Base-by-base conservation (phyloP, 2,329 filamentous ascomycete genomes). In the Sarocladium kiliense region DNA sequence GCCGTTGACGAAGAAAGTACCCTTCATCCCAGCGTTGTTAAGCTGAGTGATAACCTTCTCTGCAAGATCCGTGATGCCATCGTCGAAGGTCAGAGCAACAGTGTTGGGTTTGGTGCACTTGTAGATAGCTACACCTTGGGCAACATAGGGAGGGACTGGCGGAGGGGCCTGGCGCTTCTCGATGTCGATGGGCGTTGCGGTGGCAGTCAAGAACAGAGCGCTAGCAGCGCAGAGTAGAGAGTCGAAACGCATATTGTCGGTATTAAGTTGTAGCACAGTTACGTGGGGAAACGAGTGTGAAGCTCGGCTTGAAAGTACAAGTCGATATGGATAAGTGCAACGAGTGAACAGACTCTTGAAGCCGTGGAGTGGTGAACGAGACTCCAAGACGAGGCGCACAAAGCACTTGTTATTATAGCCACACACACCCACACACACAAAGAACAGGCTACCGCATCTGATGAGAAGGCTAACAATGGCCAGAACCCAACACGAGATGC, bases 1-100 rank as follows among this genome's bases (percentile, higher is more conserved):
- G 3, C 62, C 62, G 27, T 63, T 64, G 47, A 64, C 54, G 55
- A 64, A 64, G 61, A 65, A 68, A 21, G 68, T 70, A 1, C 66
- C 68, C 53, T 49, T 27, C 44, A 49, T 49, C 10, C 44, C 44
- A n/a, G 44, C 44, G n/a, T 49, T 49, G 44, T 49, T 57, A 14
- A 70, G 63, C 10, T 56, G 58, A 45, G 68, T 59, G 9, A 76
- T 68, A 3, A 75, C 60, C 9, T 56, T 53, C 1, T 60, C 55
- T 10, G 74, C 75, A 56, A 67, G 73, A 3, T 51, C 54, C 54
- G 62, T 71, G 9, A 72, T 71, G 0, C 71, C 71, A 36, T 75
- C 72, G 54, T 75, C 72, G 57, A 67, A 73, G 3, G 71, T 72
- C 36, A 74, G 63, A 5, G 72, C 71, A 27, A 69, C 59, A 3